A percentile compares a stretch with the other conserved stretches of the same genome.
These are phyloP conservation scores for Epichloe hybrida DNA, from an alignment of 2,329 filamentous ascomycete species.

Conservation along the genomic window DNA sequence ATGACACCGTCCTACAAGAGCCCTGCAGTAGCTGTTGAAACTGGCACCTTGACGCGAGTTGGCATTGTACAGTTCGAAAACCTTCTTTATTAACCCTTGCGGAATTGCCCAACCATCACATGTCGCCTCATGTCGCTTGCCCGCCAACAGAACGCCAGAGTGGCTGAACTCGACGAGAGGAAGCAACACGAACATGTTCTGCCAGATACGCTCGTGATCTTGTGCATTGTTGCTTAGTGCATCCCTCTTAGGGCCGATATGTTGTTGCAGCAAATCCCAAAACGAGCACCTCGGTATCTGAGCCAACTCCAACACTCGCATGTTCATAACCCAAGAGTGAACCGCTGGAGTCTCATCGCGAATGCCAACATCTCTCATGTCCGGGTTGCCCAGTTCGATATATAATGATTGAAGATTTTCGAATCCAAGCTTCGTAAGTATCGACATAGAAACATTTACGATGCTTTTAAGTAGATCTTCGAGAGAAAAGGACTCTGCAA, in stretches of 20 bases:
- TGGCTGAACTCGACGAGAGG: constrained; percentile 48
- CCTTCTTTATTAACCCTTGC: constrained; percentile 40
- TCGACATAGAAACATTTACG: constrained; percentile 22
- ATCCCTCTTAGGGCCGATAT: constrained; percentile 23
- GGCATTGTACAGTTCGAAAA: constrained; percentile 45
- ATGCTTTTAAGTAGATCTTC: constrained; percentile 35
- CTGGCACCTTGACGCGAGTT: constrained; percentile 41
- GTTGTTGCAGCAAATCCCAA: constrained; percentile 42
- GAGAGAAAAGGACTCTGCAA: constrained; percentile 26
- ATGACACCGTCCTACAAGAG: constrained; percentile 46
- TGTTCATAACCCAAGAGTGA: constrained; percentile 45
- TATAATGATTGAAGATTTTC: constrained; percentile 32
- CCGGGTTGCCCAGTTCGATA: constrained; percentile 29
- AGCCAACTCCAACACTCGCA: constrained; percentile 37
- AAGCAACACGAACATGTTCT: constrained; percentile 43
- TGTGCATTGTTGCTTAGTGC: constrained; percentile 28
- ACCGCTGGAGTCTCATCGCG: constrained; percentile 28
- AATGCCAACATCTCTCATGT: constrained; percentile 38
- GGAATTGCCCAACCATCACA: constrained; percentile 48
- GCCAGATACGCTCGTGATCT: constrained; percentile 43
- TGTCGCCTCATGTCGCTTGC: constrained; percentile 15
- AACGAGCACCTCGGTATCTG: constrained; percentile 40
- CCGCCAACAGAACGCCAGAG: constrained; percentile 31
- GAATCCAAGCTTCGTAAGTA: constrained; percentile 30
- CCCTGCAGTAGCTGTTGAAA: constrained; percentile 53